phyloP scores from a whole-genome alignment of 1,284 basidiomycete species.

The Heterobasidion irregulare region DNA sequence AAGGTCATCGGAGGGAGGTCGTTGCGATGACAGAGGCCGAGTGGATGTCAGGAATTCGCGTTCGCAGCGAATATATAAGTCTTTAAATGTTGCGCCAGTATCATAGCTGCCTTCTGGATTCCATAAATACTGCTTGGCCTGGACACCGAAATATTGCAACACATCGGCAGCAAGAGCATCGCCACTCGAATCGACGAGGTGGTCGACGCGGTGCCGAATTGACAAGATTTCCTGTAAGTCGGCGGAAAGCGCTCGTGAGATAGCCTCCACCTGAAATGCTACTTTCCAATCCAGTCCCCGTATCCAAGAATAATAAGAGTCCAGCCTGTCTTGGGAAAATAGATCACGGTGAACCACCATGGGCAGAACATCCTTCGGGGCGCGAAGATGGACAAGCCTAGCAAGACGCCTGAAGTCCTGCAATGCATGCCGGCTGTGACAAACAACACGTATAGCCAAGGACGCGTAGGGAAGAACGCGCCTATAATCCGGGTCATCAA shows the following conservation, averaged over 20 bases:
- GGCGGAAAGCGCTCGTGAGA: constrained; percentile 28
- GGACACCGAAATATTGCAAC: neutral
- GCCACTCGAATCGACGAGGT: neutral
- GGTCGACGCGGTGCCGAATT: constrained; percentile 16
- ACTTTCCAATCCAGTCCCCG: constrained; percentile 30
- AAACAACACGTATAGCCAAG: neutral
- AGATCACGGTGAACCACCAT: neutral
- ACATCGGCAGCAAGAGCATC: neutral
- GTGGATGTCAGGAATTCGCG: neutral
- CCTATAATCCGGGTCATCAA: neutral
- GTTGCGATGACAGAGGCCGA: neutral
- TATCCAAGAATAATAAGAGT: constrained; percentile 23
- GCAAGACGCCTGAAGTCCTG: neutral
- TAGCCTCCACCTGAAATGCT: constrained; percentile 40
- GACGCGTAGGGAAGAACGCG: neutral
- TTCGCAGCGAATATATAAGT: neutral
- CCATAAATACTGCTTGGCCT: neutral
- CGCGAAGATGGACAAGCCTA: neutral
- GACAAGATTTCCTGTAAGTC: constrained; percentile 15
- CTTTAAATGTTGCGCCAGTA: neutral
- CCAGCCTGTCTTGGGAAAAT: constrained; percentile 26
- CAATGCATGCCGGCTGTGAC: neutral
- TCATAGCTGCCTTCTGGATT: neutral
- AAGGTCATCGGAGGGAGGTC: constrained; percentile 9
- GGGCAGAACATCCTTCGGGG: neutral